Percentiles rank a stretch among this genome's conserved stretches.
phyloP scores from a whole-genome alignment of 768 basidiomycete species.

The Xanthoconium stramineum region DNA sequence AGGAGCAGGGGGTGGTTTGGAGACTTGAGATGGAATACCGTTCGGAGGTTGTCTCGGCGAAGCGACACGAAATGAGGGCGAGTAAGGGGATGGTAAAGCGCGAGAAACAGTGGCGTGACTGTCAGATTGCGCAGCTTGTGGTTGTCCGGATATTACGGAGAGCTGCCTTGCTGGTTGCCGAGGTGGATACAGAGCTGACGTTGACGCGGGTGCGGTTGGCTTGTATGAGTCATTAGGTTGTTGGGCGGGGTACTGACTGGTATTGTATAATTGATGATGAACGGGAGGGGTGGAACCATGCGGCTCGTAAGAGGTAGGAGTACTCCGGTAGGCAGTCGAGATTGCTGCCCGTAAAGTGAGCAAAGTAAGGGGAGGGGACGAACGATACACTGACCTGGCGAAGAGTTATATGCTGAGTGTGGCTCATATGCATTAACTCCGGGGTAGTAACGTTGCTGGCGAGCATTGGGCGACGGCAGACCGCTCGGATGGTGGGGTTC shows the following conservation, averaged over 20 bases:
- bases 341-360: conserved; percentile 13
- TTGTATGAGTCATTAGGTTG: conserved; percentile 38
- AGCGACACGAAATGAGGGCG: conserved; percentile 12
- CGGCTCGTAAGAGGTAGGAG: conserved; percentile 23
- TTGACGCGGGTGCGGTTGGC: conserved; percentile 17
- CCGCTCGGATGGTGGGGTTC: conserved; percentile 14
- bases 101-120: conserved; percentile 23
- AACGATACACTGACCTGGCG: conserved; percentile 23
- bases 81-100: conserved; percentile 27
- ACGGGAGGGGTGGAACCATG: conserved; percentile 19
- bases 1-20: conserved; percentile 34
- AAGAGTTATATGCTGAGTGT: conserved; percentile 13
- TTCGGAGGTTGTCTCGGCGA: conserved; percentile 18
- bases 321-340: conserved; percentile 9
- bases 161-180: conserved; percentile 12
- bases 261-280: conserved; percentile 15
- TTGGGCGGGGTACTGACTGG: conserved; percentile 15
- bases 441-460: conserved; percentile 33
- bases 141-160: conserved; percentile 15
- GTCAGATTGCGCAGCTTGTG: conserved; percentile 33
- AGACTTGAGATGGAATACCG: conserved; percentile 25
- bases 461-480: conserved; percentile 19
- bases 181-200: conserved; percentile 23
- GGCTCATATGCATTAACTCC: conserved; percentile 27
- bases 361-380: background rate